Conservation (phyloP, 2,329 filamentous ascomycete species). For the Xenosphaeropsis pyriputrescens region DNA sequence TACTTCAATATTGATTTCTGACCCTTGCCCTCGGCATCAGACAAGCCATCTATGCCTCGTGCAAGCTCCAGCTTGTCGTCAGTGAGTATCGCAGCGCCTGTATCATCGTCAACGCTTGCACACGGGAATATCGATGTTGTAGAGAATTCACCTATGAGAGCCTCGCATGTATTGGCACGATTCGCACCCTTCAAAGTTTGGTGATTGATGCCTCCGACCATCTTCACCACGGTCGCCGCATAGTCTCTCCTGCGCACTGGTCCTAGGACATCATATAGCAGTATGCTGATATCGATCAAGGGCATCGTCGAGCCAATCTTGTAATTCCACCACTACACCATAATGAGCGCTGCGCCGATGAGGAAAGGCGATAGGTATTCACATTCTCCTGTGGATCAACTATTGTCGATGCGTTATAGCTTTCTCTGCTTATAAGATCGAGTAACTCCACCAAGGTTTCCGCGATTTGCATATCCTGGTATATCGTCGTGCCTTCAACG, state of each 20-base stretch:
- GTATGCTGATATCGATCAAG: slow-evolving; percentile 6
- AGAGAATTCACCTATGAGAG: background rate
- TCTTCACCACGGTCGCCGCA: slow-evolving; percentile 1
- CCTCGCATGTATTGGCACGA: background rate
- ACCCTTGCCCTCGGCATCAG: slow-evolving; percentile 4
- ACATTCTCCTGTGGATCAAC: no score
- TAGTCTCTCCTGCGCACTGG: slow-evolving; percentile 4
- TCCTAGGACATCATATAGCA: slow-evolving; percentile 7
- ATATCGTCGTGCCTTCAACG: no score
- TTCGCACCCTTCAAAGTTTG: no score
- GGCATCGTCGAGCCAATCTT: slow-evolving; percentile 6
- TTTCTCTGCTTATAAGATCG: no score
- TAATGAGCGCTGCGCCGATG: slow-evolving; percentile 2
- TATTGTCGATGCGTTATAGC: no score
- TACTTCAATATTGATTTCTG: slow-evolving; percentile 6
- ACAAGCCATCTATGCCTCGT: background rate
- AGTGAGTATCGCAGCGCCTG: background rate
- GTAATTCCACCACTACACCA: slow-evolving; percentile 7
- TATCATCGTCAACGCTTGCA: background rate
- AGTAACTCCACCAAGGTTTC: no score
- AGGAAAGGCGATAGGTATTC: no score
- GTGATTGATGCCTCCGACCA: no score
- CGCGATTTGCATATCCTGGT: no score
- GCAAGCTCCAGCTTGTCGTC: background rate
- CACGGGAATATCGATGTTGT: background rate